Percentiles rank a stretch among this genome's conserved stretches.
These are phyloP conservation scores for Hirschioporus abietinus DNA, from an alignment of 768 basidiomycete genomes.

Conservation along the genomic window DNA sequence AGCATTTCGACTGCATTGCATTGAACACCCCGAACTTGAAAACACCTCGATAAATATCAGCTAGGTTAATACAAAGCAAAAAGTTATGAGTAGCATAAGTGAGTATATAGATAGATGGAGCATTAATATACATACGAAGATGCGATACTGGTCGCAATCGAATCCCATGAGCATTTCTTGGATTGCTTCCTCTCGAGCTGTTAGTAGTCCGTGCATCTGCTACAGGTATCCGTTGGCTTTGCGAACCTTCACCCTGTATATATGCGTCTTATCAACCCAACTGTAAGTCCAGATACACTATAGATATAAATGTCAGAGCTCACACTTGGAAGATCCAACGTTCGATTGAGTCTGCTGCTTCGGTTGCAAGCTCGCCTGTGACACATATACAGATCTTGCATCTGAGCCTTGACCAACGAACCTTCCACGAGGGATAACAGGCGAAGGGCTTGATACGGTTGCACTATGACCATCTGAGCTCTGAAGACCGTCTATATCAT, in stretches of 20 bases:
- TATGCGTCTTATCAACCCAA: slow-evolving; percentile 4
- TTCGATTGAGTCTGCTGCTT: slow-evolving; percentile 10
- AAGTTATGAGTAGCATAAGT: slow-evolving; percentile 5
- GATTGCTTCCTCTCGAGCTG: slow-evolving; percentile 15
- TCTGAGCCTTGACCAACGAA: not conserved
- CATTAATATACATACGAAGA: slow-evolving; percentile 62
- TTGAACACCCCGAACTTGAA: slow-evolving; percentile 94
- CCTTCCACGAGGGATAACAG: not conserved
- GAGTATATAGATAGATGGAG: too few relatives aligned
- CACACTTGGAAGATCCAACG: slow-evolving; percentile 6
- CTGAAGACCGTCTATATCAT: not conserved
- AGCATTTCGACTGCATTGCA: slow-evolving; percentile 81
- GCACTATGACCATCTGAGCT: not conserved
- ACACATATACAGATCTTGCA: not conserved
- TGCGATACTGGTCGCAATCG: slow-evolving; percentile 65
- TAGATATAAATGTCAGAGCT: not conserved
- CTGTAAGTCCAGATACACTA: not conserved
- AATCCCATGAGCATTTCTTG: slow-evolving; percentile 40
- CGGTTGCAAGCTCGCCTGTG: not conserved
- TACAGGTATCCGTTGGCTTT: not conserved
- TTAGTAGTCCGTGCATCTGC: not conserved
- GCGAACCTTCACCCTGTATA: slow-evolving; percentile 6
- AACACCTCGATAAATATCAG: slow-evolving; percentile 70
- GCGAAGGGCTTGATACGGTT: not conserved
- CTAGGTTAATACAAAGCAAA: slow-evolving; percentile 33